Percentiles rank a stretch among this genome's conserved stretches.
Conservation (phyloP, 805 yeast genomes). For the Pichia phayaonensis region DNA sequence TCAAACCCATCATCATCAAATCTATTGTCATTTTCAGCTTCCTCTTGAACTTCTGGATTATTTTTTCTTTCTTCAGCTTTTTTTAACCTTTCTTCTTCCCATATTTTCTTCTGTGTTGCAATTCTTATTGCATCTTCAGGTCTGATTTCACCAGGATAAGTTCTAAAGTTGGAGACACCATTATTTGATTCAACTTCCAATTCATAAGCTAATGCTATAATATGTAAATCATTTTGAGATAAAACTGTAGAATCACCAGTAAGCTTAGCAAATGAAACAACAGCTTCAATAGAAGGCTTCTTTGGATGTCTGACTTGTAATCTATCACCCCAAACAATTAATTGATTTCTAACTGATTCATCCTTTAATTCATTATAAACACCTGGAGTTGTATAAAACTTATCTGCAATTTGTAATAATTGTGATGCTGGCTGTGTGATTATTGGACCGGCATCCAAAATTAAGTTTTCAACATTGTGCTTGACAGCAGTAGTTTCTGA, state of each 20-base stretch:
- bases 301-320: constrained; percentile 73
- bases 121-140: constrained; percentile 33
- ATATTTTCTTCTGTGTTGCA: constrained; percentile 18
- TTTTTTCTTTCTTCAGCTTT: constrained; percentile 3
- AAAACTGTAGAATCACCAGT: constrained; percentile 91
- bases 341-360: constrained; percentile 71
- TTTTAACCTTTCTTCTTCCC: constrained; percentile 4
- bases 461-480: constrained; percentile 44
- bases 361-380: constrained; percentile 83
- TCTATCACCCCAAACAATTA: constrained; percentile 71
- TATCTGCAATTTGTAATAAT: constrained; percentile 59
- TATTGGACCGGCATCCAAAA: constrained; percentile 92
- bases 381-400: constrained; percentile 87
- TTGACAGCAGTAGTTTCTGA: neutral
- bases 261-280: constrained; percentile 66
- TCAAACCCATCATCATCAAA: constrained; percentile 15
- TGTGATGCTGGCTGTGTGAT: constrained; percentile 77
- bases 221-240: constrained; percentile 86
- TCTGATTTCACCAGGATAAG: constrained; percentile 48
- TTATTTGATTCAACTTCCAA: constrained; percentile 62
- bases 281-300: constrained; percentile 52
- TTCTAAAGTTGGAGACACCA: constrained; percentile 67
- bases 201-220: constrained; percentile 86
- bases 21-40: constrained; percentile 11
- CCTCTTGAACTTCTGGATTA: constrained; percentile 3